Evolutionary conservation across 345 rosid species (phyloP).

Genomic region (Hibiscus tridactylites): DNA sequence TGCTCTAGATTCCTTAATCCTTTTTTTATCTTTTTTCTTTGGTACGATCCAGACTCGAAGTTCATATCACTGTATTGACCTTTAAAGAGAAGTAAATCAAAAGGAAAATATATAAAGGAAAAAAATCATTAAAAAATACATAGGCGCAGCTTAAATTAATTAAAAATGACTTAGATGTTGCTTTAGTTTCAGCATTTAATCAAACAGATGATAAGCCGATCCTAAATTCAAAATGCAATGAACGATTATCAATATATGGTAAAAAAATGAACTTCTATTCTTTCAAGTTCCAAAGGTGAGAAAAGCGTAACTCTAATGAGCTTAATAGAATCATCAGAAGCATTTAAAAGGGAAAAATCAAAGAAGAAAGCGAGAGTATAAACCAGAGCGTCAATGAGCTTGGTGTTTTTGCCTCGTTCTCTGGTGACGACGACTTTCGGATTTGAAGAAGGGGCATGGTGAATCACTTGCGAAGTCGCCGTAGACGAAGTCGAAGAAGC

Average conservation of each 20-base stretch:
- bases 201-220: conserved; percentile 22
- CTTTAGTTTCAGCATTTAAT: conserved; percentile 24
- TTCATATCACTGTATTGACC: neutral
- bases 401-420: conserved; percentile 84
- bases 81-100: neutral
- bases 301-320: neutral
- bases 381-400: conserved; percentile 77
- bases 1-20: neutral
- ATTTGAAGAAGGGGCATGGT: conserved; percentile 15
- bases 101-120: neutral
- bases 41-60: neutral
- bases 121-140: neutral
- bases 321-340: neutral
- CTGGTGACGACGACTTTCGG: conserved; percentile 86
- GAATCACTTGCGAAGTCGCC: neutral
- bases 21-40: neutral
- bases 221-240: neutral
- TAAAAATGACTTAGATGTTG: neutral
- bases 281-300: neutral
- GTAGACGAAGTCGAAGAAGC: conserved; percentile 15
- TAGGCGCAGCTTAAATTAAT: neutral
- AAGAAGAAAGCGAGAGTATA: neutral
- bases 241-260: neutral
- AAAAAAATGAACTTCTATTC: neutral
- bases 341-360: neutral